Evolutionary conservation across 768 basidiomycete species (phyloP), one percentile per base, ranked within the genome.

Genomic region (Auriculariales sp.): DNA sequence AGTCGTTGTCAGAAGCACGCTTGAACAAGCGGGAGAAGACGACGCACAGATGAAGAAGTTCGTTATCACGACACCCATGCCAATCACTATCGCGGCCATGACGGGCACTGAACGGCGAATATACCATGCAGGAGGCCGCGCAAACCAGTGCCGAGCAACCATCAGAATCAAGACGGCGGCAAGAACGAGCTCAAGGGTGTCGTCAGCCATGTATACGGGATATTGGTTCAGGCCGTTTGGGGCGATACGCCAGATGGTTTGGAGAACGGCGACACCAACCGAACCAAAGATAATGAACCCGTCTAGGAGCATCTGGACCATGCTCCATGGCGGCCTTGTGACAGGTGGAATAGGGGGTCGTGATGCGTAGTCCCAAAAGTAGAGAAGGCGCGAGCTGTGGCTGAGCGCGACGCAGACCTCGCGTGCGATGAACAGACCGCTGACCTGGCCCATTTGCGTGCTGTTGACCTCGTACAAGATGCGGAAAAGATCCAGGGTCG

Each of bases 161-260:
- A 80, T 85, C 54, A 81, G 59, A 45, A 82, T 70, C 59, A 84
- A 75, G 6, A 83, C 55, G 28, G 67, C 66, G 2, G 79, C 78
- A 10, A 75, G 59, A 3, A 78, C 66, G 49, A 83, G 72, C 58
- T 84, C 72, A 5, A 84, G 54, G 10, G 71, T 72, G 4, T 72
- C 63, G 47, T 81, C 77, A 1, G 73, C 69, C 27, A 77, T 68
- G 60, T 85, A 85, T 27, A 81, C 59, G 14, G 67, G 58, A 10
- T 71, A 68, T 52, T 69, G 67, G 39, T 56, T 58, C 47, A 58
- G 58, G 59, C 72, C 59, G 33, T 58, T 46, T 46, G 59, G 55
- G 4, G 69, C 61, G 19, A 78, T 61, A 12, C 83, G 71, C 80
- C 81, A 86, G 6, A 80, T 46, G 24, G 78, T 68, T 59, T 87